Percentiles rank a stretch among this genome's conserved stretches.
Conservation (phyloP, 495 filamentous ascomycete species). For the Tuber indicum region DNA sequence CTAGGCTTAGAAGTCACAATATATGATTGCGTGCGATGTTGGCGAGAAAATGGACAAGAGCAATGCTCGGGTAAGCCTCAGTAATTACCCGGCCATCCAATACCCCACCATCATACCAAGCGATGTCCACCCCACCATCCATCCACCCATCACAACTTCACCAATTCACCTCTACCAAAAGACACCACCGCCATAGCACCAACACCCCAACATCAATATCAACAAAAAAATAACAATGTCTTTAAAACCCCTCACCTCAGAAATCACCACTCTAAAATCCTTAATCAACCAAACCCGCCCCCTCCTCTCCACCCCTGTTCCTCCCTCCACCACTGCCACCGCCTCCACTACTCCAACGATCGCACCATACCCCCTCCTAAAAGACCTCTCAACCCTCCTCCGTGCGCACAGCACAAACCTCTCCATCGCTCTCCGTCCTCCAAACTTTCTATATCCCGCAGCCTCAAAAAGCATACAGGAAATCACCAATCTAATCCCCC, state of each 20-base stretch:
- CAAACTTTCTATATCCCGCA: conserved; percentile 35
- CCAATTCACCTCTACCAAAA: not conserved
- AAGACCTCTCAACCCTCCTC: conserved; percentile 17
- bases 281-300: not conserved
- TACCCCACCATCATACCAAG: not conserved
- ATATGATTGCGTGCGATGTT: not conserved
- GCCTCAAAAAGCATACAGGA: conserved; percentile 30
- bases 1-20: not conserved
- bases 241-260: not conserved
- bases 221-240: not conserved
- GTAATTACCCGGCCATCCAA: not conserved
- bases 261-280: not conserved
- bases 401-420: conserved; percentile 40
- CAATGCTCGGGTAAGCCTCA: not conserved
- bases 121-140: not conserved
- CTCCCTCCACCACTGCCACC: not conserved
- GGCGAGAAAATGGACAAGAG: not conserved
- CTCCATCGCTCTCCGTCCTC: conserved; percentile 38
- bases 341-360: not conserved
- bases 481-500: conserved; percentile 28
- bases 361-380: not conserved
- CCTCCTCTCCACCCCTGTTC: not conserved
- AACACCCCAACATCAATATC: too few species aligned
- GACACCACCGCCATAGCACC: not conserved
- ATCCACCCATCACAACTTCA: not conserved